phyloP scores from a whole-genome alignment of 2,329 filamentous ascomycete genomes.

The Immersiporthe knoxdaviesiana region DNA sequence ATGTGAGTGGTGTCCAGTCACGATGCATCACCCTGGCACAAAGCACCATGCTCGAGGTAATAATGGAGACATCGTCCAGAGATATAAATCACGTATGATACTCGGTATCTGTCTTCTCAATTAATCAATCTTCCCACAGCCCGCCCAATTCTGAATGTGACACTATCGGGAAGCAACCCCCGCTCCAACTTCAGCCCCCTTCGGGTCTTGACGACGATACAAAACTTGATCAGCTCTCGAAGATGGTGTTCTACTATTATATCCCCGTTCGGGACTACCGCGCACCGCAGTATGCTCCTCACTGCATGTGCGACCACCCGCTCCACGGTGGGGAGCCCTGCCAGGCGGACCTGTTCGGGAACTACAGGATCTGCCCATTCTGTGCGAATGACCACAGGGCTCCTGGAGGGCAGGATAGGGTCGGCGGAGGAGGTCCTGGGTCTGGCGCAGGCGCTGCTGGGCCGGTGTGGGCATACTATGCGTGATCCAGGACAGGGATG shows the following conservation, averaged over 20 bases:
- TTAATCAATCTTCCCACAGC: no score
- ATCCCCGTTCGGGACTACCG: neutral
- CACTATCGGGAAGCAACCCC: neutral
- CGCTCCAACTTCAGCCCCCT: neutral
- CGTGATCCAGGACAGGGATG: neutral
- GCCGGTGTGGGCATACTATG: neutral
- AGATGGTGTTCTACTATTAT: neutral
- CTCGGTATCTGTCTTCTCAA: neutral
- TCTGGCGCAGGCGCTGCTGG: neutral
- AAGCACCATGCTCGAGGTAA: neutral
- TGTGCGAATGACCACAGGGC: neutral
- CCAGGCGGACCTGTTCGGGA: neutral
- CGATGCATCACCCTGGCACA: neutral
- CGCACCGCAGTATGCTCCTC: neutral
- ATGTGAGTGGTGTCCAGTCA: neutral
- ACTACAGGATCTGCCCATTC: neutral
- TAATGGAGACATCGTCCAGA: neutral
- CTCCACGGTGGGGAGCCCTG: neutral
- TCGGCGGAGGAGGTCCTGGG: neutral
- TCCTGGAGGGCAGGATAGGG: neutral
- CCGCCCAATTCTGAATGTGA: neutral
- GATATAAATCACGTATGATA: neutral
- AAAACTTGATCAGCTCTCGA: neutral
- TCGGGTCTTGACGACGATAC: neutral
- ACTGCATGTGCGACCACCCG: constrained; percentile 1